Evolutionary conservation across 495 filamentous ascomycete genomes (phyloP), one percentile per base, ranked within the genome.

Genomic region (Tuber microsphaerosporum): DNA sequence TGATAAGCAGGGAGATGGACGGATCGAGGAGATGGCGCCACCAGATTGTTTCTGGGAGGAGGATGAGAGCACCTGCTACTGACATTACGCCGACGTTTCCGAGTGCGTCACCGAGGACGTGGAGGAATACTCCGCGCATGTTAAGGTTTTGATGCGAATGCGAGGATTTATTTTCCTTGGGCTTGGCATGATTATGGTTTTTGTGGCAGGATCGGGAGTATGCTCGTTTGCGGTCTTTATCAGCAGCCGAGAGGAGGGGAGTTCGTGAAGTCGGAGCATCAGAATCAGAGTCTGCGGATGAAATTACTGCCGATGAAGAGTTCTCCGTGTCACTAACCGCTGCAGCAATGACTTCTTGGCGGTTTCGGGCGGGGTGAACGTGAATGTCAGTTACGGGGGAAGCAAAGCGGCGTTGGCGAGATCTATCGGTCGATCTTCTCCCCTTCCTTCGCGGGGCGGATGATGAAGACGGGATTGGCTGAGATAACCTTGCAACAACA

Each of bases 91-190:
- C 95, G 72, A 99, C 90, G 79, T 99, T 99, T 75, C 96, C 96
- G 12, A 99, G 89, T 0, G 95, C 95, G 84, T 99, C 95, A 31
- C 95, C 95, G 84, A 97, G 88, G 46, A 99, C 95, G 81, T 99
- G 95, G 10, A 99, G 88, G 84, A 99, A 91, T 84, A 99, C 94
- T 79, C 94, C 95, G 42, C 93, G 92, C 95, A 99, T 98, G 85
- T 97, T 97, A 83, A 98, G 92, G 80, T 98, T 95, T 45, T 85
- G 88, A 81, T 97, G 94, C 26, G 85, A 90, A 84, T 96, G 93
- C 65, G 88, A 87, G 76, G 90, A 88, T 37, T 84, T 85, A 61
- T 87, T 84, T 3, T 90, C 87, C 79, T 90, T 91, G 0, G 93
- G 91, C 72, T 94, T 89, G 74, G 88, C 90, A 83, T 99, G 95